A percentile compares a stretch with the other conserved stretches of the same genome.
These are phyloP conservation scores for Plasmodium billcollinsi DNA, from an alignment of 169 alveolate genomes.

Conservation along the genomic window DNA sequence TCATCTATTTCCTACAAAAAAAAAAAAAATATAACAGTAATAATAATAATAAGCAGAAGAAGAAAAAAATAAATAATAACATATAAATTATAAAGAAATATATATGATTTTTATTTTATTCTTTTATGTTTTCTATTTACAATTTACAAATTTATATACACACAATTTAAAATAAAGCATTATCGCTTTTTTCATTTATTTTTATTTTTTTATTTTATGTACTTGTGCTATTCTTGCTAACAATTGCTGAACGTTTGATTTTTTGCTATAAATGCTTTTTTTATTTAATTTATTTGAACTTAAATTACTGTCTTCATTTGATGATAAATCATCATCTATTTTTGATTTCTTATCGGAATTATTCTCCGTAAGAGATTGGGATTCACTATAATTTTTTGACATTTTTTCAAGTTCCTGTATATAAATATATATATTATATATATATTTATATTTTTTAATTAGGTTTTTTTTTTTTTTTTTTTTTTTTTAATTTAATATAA, in stretches of 20 bases:
- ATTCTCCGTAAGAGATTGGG: conserved; percentile 35
- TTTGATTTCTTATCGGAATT: conserved; percentile 43
- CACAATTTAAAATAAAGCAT: background rate
- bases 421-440: conserved; percentile 12
- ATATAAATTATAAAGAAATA: background rate
- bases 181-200: too few relatives aligned
- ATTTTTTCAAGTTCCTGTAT: conserved; percentile 29
- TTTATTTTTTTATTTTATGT: conserved; percentile 8
- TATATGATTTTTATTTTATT: background rate
- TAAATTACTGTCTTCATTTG: conserved; percentile 22
- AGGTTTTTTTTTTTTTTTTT: conserved; percentile 14
- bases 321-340: conserved; percentile 49
- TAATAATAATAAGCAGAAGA: background rate
- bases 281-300: conserved; percentile 39
- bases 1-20: conserved; percentile 80
- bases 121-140: conserved; percentile 7
- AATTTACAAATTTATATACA: conserved; percentile 18
- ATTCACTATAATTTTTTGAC: conserved; percentile 49
- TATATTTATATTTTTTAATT: conserved; percentile 20
- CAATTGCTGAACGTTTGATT: conserved; percentile 69
- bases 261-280: conserved; percentile 27
- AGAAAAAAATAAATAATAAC: background rate
- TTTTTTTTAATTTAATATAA: conserved; percentile 7
- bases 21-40: background rate
- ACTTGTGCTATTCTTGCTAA: conserved; percentile 76